Evolutionary conservation across 257 asterid genomes (phyloP), one percentile per base, ranked within the genome.

Genomic region (Nicotiana undulata): DNA sequence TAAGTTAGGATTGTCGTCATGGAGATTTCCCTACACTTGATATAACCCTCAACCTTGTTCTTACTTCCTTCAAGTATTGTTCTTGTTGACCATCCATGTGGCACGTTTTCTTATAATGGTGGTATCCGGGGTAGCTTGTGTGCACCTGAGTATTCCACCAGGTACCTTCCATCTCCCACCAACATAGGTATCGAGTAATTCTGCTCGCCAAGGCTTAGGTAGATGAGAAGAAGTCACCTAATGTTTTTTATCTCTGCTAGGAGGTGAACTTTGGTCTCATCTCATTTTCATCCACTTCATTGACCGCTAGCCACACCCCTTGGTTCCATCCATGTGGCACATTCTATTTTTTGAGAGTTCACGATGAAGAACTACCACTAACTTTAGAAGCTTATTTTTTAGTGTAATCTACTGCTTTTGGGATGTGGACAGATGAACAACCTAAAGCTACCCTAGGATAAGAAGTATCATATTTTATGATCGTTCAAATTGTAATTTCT

Each of bases 371-470:
- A 74, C 16, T 49, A 74, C 61, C 46, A 16, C 40, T 8, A 5
- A 22, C 37, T 6, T 70, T 13, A 22, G 59, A 74, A 74, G 60
- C 9, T 74, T 26, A 49, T 44, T 22, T 1, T 72, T 49, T 0
- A 70, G 61, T 74, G 5, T 49, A 70, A 22, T 15, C 17, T 74
- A 49, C 60, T 74, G 79, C 61, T 20, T 74, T 49, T 74, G 79
- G 78, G 61, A 24, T 74, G 79, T 74, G 61, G 78, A 49, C 61
- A 8, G 77, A 44, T 44, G 77, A 70, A 70, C 46, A 37, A 40
- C 31, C 22, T 70, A 46, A 72, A 24, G 20, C 60, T 37, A 0
- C 22, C 44, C 61, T 28, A 49, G 28, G 79, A 51, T 72, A 72
- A 24, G 44, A 20, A 49, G 44, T 49, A 26, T 26, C 40, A 46